A percentile compares a stretch with the other conserved stretches of the same genome.
Conservation (phyloP, 179 eudicot species). For the Corrigiola litoralis region DNA sequence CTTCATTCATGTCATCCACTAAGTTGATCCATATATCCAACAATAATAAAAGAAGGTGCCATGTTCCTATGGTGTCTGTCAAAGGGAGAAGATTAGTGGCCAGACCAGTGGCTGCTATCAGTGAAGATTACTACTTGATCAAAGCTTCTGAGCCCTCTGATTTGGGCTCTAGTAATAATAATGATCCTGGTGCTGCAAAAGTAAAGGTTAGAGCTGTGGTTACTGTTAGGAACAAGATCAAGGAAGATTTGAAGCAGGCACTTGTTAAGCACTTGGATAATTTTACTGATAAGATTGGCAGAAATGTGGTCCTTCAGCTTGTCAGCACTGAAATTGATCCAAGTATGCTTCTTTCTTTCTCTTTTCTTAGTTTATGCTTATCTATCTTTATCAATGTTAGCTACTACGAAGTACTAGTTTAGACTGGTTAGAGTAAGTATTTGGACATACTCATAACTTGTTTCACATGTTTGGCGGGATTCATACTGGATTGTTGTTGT, state of each 20-base stretch:
- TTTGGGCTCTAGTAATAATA: background rate
- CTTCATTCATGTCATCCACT: constrained; percentile 30
- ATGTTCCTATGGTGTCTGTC: constrained; percentile 6
- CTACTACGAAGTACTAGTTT: background rate
- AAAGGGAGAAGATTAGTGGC: constrained; percentile 14
- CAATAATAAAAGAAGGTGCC: background rate
- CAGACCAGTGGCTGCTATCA: constrained; percentile 46
- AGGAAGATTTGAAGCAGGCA: constrained; percentile 72
- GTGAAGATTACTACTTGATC: constrained; percentile 25
- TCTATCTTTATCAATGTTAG: background rate
- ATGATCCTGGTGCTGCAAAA: constrained; percentile 18
- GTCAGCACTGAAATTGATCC: constrained; percentile 76
- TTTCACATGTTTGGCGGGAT: too few species aligned
- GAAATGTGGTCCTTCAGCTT: constrained; percentile 75
- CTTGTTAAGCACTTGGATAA: constrained; percentile 67
- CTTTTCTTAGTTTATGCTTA: background rate
- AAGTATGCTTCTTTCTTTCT: constrained; percentile 38
- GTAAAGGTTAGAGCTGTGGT: constrained; percentile 74
- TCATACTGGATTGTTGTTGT: too few species aligned
- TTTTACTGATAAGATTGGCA: constrained; percentile 63
- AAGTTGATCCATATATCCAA: constrained; percentile 12
- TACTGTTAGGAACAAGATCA: constrained; percentile 77
- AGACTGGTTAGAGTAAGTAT: too few species aligned
- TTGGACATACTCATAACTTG: too few species aligned
- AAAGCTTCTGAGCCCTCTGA: constrained; percentile 13